Evolutionary conservation across 2,329 filamentous ascomycete species (phyloP).

Genomic region (Emmonsiellopsis sp.): DNA sequence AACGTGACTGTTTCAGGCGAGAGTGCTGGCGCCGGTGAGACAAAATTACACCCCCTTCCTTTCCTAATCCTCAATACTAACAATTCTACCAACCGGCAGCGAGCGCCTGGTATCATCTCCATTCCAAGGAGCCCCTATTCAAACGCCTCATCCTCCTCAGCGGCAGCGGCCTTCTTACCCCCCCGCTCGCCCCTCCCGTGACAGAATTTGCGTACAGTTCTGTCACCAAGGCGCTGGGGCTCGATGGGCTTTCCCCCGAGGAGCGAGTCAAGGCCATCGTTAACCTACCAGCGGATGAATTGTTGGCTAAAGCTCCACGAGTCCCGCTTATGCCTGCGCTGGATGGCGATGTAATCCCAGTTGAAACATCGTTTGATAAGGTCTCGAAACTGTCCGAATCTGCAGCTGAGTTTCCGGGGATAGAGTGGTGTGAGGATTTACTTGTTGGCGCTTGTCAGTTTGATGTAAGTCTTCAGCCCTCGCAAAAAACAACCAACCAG

Average conservation of each 20-base stretch:
- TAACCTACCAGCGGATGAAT: conserved; percentile 30
- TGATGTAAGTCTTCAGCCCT: conserved; percentile 29
- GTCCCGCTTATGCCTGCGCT: conserved; percentile 30
- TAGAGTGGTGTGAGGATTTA: conserved; percentile 38
- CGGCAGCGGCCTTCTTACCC: conserved; percentile 37
- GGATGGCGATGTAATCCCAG: conserved; percentile 35
- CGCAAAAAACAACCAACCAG: background rate
- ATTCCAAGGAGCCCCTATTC: conserved; percentile 32
- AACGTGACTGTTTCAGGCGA: conserved; percentile 37
- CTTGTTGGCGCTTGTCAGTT: conserved; percentile 42
- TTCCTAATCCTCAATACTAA: background rate
- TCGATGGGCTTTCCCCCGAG: conserved; percentile 27
- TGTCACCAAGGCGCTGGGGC: conserved; percentile 31
- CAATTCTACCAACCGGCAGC: conserved; percentile 13
- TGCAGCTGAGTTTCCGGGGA: conserved; percentile 28
- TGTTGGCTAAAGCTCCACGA: conserved; percentile 33
- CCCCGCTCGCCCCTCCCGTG: conserved; percentile 27
- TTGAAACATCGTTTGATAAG: conserved; percentile 13
- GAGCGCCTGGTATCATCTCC: conserved; percentile 25
- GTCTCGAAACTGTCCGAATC: conserved; percentile 6
- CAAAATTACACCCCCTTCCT: conserved; percentile 1
- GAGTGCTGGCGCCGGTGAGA: conserved; percentile 32
- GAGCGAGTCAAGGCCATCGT: conserved; percentile 36
- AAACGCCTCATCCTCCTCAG: conserved; percentile 34
- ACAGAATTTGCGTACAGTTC: conserved; percentile 37